Evolutionary conservation across 2,329 filamentous ascomycete species (phyloP).

Genomic region (Phyllosticta capitalensis): DNA sequence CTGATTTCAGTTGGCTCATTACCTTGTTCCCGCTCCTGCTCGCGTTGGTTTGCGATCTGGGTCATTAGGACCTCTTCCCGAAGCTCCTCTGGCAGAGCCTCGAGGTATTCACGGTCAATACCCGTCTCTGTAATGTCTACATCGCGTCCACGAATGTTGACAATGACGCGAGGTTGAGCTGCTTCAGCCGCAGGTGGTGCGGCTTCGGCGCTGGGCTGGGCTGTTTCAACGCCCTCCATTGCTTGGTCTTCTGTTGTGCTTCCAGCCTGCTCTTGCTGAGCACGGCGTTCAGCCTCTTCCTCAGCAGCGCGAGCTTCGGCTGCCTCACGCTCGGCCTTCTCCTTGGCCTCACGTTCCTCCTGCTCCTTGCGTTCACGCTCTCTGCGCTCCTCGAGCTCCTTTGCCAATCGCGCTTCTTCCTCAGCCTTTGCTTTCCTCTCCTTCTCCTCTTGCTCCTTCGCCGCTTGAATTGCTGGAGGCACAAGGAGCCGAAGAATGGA

Average conservation of each 20-base stretch:
- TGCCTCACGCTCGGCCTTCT: slow-evolving; percentile 34
- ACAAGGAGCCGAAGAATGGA: slow-evolving; percentile 65
- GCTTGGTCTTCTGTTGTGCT: slow-evolving; percentile 35
- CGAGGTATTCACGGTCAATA: slow-evolving; percentile 89
- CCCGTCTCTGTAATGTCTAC: slow-evolving; percentile 90
- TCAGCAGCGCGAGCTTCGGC: slow-evolving; percentile 26
- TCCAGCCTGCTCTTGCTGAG: slow-evolving; percentile 21
- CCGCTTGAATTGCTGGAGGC: slow-evolving; percentile 73
- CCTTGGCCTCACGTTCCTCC: slow-evolving; percentile 39
- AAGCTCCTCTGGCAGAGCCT: slow-evolving; percentile 94
- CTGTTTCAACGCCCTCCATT: slow-evolving; percentile 70
- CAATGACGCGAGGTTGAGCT: slow-evolving; percentile 54
- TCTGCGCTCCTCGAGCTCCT: slow-evolving; percentile 33
- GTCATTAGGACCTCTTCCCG: slow-evolving; percentile 92
- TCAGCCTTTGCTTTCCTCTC: slow-evolving; percentile 49
- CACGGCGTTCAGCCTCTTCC: slow-evolving; percentile 16
- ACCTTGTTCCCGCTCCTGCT: slow-evolving; percentile 52
- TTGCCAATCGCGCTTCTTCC: slow-evolving; percentile 19
- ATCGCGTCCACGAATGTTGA: slow-evolving; percentile 74
- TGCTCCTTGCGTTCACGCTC: slow-evolving; percentile 34
- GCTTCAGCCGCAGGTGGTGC: slow-evolving; percentile 37
- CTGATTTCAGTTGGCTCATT: slow-evolving; percentile 78
- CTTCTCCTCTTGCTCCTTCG: slow-evolving; percentile 61
- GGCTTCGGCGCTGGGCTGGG: slow-evolving; percentile 32
- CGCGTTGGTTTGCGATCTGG: slow-evolving; percentile 73